These are phyloP conservation scores for Podila epigama DNA, from an alignment of 192 early-diverging fungal species.

Conservation along the genomic window DNA sequence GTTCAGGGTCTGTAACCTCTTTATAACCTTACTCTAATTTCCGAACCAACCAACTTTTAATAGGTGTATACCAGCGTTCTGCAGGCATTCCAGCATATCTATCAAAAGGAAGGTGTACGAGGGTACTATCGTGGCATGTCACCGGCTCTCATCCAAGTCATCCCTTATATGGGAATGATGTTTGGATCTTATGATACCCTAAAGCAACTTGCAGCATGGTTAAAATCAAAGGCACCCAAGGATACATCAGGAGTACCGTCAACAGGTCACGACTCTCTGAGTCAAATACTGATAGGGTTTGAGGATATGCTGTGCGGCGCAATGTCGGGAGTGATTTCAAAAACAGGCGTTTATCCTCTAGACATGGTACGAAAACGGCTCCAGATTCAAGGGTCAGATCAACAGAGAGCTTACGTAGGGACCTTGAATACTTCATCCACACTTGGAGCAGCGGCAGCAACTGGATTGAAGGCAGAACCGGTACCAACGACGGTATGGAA, in stretches of 20 bases:
- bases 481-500: slow-evolving; percentile 59
- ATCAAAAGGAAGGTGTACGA: slow-evolving; percentile 71
- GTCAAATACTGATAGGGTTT: slow-evolving; percentile 21
- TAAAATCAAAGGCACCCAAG: slow-evolving; percentile 13
- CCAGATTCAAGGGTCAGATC: slow-evolving; percentile 59
- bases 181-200: slow-evolving; percentile 82
- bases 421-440: neutral
- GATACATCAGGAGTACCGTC: slow-evolving; percentile 5
- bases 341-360: slow-evolving; percentile 89
- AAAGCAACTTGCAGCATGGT: slow-evolving; percentile 52
- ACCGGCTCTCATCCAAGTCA: slow-evolving; percentile 85
- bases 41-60: neutral
- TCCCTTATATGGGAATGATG: slow-evolving; percentile 95
- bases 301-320: slow-evolving; percentile 85
- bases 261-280: neutral
- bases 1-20: slow-evolving; percentile 1
- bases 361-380: slow-evolving; percentile 85
- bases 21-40: neutral
- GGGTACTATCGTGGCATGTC: slow-evolving; percentile 90
- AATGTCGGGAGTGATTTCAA: slow-evolving; percentile 79
- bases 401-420: slow-evolving; percentile 25
- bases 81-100: slow-evolving; percentile 72
- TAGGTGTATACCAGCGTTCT: slow-evolving; percentile 72
- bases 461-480: neutral
- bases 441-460: slow-evolving; percentile 32